A percentile compares a stretch with the other conserved stretches of the same genome.
Conservation (phyloP, 1,284 basidiomycete genomes). For the Ustilago hordei region DNA sequence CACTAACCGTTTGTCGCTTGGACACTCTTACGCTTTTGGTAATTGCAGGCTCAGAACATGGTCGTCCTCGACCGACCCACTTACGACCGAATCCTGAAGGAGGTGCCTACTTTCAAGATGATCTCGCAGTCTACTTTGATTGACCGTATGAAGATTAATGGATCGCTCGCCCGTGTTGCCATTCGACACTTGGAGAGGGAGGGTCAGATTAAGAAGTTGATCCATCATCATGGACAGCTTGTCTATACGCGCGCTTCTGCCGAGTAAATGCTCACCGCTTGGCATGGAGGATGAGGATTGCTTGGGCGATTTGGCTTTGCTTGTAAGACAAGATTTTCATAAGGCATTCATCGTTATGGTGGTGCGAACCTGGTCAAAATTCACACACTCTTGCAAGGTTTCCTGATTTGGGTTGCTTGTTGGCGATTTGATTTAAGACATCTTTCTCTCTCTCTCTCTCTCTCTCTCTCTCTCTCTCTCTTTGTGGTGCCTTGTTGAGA, state of each 20-base stretch:
- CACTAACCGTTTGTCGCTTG: background rate
- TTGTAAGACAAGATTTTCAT: background rate
- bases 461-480: too few species aligned
- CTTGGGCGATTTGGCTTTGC: background rate
- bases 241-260: constrained; percentile 77
- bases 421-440: too few species aligned
- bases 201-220: constrained; percentile 93
- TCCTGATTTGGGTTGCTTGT: too few species aligned
- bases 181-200: constrained; percentile 95
- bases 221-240: constrained; percentile 93
- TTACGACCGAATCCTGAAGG: constrained; percentile 97
- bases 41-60: constrained; percentile 75
- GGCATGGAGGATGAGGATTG: background rate
- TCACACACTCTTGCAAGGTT: too few species aligned
- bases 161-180: constrained; percentile 90
- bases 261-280: constrained; percentile 34
- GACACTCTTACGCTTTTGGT: background rate
- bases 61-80: constrained; percentile 79
- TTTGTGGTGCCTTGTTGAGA: too few species aligned
- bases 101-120: constrained; percentile 99
- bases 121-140: constrained; percentile 91
- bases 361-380: too few species aligned
- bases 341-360: too few species aligned
- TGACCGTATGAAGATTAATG: constrained; percentile 96
- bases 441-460: too few species aligned